phyloP scores from a whole-genome alignment of 1,139 yeast species.

The Sugiyamaella pinicola region DNA sequence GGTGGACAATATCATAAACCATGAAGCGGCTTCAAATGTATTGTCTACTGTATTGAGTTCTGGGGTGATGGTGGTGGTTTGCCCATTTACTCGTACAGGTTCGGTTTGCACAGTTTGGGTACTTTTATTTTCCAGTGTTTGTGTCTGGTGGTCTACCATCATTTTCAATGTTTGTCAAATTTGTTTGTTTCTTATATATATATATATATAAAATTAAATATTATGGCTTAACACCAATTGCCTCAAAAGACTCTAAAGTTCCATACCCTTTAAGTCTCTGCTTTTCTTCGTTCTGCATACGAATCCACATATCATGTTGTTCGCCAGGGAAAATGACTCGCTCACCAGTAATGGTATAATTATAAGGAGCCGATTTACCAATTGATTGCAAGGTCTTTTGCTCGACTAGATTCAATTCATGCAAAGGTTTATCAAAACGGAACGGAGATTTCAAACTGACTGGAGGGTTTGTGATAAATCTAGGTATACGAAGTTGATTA shows the following conservation, averaged over 20 bases:
- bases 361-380: slow-evolving; percentile 19
- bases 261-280: slow-evolving; percentile 21
- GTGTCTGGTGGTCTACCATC: not conserved
- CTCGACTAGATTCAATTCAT: slow-evolving; percentile 22
- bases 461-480: slow-evolving; percentile 25
- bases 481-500: slow-evolving; percentile 20
- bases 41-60: not conserved
- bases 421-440: slow-evolving; percentile 17
- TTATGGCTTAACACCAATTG: slow-evolving; percentile 13
- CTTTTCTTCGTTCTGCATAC: slow-evolving; percentile 23
- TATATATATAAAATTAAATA: too few relatives aligned
- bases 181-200: not conserved
- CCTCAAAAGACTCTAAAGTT: slow-evolving; percentile 17
- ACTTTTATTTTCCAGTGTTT: not conserved
- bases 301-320: slow-evolving; percentile 22
- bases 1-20: slow-evolving; percentile 16
- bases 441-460: slow-evolving; percentile 23
- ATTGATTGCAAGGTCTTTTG: slow-evolving; percentile 20
- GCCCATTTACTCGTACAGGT: not conserved
- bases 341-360: slow-evolving; percentile 16
- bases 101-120: not conserved
- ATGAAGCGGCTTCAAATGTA: slow-evolving; percentile 11
- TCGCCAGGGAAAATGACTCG: slow-evolving; percentile 22
- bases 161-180: not conserved
- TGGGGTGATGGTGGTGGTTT: too few relatives aligned